Evolutionary conservation across 2,329 filamentous ascomycete genomes (phyloP), one percentile per base, ranked within the genome.

Genomic region (Huntiella moniliformis): DNA sequence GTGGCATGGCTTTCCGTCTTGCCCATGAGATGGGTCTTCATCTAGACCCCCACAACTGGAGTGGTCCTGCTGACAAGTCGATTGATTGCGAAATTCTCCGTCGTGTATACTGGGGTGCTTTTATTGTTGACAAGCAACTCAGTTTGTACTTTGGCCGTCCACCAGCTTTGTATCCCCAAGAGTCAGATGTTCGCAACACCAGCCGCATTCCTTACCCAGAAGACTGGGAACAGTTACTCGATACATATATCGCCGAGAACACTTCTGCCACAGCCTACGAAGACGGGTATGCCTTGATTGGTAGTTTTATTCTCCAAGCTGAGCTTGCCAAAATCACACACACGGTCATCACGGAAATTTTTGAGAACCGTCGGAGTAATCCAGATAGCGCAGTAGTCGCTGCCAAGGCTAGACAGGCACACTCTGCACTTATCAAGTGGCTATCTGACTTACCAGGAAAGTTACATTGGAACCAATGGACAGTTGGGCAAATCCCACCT

Each of bases 1-100:
- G 65, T 22, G 66, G 67, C 40, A 69, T 70, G 66, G 66, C 66
- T 6, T 70, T 68, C 51, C 61, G 67, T 4, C 57, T 70, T 11
- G 63, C 66, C 0, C 66, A 69, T 43, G 67, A 68, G 51, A 70
- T 70, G 67, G 67, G 67, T 1, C 57, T 70, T 12, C 67, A 70
- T 51, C 59, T 70, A 0, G 67, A 70, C 42, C 67, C 67, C 1
- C 66, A 59, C 43, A 69, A 70, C 51, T 70, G 66, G 67, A 31
- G 12, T n/a, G 57, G 58, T 16, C 57, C 60, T 5, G 56, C 56
- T 4, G 63, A 66, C 34, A 57, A 58, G 13, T 52, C 56, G 34
- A 56, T 62, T 1, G 67, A 70, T 22, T 60, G 63, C n/a, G 66
- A 70, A 50, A 64, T 70, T 12, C 54, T 67, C 3, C 59, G 67